These are phyloP conservation scores for Colletotrichum filicis DNA, from an alignment of 2,329 filamentous ascomycete genomes.

Conservation along the genomic window DNA sequence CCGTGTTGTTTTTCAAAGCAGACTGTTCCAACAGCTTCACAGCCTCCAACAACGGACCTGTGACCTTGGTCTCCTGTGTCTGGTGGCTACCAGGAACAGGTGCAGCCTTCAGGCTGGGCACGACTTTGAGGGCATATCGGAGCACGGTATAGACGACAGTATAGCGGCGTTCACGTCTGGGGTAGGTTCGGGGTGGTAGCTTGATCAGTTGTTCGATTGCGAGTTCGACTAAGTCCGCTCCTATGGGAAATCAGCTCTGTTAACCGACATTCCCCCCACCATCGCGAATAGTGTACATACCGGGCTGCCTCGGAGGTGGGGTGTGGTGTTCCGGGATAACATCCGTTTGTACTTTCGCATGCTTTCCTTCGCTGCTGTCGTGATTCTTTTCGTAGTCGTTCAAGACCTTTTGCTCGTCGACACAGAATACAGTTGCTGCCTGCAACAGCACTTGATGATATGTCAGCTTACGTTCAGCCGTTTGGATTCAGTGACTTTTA, in stretches of 20 bases:
- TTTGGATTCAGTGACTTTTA: not conserved
- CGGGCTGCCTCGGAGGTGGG: slow-evolving; percentile 47
- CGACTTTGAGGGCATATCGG: slow-evolving; percentile 57
- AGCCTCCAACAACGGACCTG: slow-evolving; percentile 60
- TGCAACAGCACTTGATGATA: slow-evolving; percentile 58
- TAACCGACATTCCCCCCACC: slow-evolving; percentile 14
- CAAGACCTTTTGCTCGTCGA: slow-evolving; percentile 52
- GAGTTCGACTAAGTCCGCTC: slow-evolving; percentile 63
- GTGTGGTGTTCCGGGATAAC: slow-evolving; percentile 42
- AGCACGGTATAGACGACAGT: slow-evolving; percentile 56
- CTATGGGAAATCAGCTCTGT: slow-evolving; percentile 44
- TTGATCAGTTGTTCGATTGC: slow-evolving; percentile 62
- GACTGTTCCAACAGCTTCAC: slow-evolving; percentile 64
- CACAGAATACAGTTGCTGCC: slow-evolving; percentile 49
- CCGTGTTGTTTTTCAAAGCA: slow-evolving; percentile 71
- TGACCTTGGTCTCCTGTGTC: slow-evolving; percentile 45
- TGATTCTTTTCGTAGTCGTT: slow-evolving; percentile 44
- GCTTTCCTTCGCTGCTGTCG: slow-evolving; percentile 43
- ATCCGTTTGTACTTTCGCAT: slow-evolving; percentile 46
- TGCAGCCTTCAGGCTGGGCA: slow-evolving; percentile 61
- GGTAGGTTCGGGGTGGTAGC: slow-evolving; percentile 56
- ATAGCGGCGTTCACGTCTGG: slow-evolving; percentile 55
- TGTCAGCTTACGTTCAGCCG: slow-evolving; percentile 16
- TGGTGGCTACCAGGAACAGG: slow-evolving; percentile 52
- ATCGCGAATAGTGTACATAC: slow-evolving; percentile 40